Evolutionary conservation across 202 grass and related monocot species (phyloP).

Genomic region (Zoysia matrella): DNA sequence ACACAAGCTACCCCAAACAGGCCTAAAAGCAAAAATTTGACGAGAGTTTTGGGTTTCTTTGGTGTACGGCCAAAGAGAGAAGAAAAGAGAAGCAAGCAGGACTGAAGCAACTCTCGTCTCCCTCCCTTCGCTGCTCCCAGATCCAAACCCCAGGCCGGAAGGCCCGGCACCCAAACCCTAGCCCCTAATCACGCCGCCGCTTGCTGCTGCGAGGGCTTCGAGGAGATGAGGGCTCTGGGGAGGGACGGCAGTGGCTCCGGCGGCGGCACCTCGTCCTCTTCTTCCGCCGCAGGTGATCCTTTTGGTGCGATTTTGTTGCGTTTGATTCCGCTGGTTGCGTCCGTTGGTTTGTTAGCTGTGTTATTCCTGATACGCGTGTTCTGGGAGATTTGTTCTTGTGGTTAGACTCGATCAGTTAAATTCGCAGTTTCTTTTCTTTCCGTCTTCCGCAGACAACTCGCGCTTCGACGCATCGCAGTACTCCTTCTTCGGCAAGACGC

Average conservation of each 20-base stretch:
- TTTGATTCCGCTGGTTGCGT: slow-evolving; percentile 18
- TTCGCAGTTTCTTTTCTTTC: not conserved
- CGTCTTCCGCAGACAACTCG: slow-evolving; percentile 47
- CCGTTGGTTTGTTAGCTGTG: not conserved
- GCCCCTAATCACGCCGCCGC: slow-evolving; percentile 13
- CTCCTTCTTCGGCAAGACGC: slow-evolving; percentile 65
- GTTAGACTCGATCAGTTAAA: slow-evolving; percentile 30
- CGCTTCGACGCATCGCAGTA: slow-evolving; percentile 70
- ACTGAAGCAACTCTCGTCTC: slow-evolving; percentile 23
- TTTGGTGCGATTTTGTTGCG: slow-evolving; percentile 12
- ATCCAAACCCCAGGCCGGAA: slow-evolving; percentile 34
- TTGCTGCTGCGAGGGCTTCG: not conserved
- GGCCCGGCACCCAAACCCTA: slow-evolving; percentile 27
- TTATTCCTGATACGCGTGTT: not conserved
- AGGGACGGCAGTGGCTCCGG: slow-evolving; percentile 34
- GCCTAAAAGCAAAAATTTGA: too few relatives aligned
- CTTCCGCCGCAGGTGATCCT: slow-evolving; percentile 43
- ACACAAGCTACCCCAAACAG: too few relatives aligned
- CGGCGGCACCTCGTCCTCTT: slow-evolving; percentile 25
- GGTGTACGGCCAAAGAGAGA: slow-evolving; percentile 31
- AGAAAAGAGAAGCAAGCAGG: slow-evolving; percentile 42
- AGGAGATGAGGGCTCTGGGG: slow-evolving; percentile 36
- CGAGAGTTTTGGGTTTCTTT: not conserved
- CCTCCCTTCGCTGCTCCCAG: slow-evolving; percentile 1
- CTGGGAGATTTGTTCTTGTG: not conserved